Evolutionary conservation across 1,284 basidiomycete genomes (phyloP).

Genomic region (Macrocystidia cucumis): DNA sequence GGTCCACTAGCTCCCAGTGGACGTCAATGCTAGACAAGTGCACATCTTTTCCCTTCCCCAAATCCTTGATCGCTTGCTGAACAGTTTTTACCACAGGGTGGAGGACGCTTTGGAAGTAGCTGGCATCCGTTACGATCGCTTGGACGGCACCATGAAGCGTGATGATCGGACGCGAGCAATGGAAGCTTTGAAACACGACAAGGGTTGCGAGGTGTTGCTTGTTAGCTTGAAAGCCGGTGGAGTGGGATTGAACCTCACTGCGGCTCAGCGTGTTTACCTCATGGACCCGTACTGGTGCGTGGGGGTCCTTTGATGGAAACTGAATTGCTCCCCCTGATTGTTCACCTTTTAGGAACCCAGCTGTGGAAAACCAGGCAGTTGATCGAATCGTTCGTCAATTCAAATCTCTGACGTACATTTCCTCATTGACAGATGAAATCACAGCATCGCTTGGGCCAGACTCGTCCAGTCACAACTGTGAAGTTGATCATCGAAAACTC

Average conservation of each 20-base stretch:
- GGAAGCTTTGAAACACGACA: constrained; percentile 82
- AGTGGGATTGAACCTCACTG: constrained; percentile 90
- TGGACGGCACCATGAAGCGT: constrained; percentile 96
- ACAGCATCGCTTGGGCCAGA: constrained; percentile 91
- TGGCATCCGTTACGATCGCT: constrained; percentile 78
- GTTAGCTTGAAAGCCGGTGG: constrained; percentile 96
- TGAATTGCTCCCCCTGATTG: constrained; percentile 4
- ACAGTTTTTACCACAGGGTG: constrained; percentile 49
- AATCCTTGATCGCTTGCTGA: constrained; percentile 10
- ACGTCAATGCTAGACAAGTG: constrained; percentile 93
- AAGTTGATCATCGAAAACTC: constrained; percentile 91
- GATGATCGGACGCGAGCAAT: constrained; percentile 89
- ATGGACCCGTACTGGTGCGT: constrained; percentile 92
- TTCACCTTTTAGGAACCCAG: constrained; percentile 71
- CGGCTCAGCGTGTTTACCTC: constrained; percentile 88
- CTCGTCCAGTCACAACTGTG: constrained; percentile 82
- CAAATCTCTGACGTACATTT: not conserved
- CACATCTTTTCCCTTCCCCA: constrained; percentile 7
- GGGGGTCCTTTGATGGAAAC: no score
- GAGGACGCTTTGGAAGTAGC: constrained; percentile 84
- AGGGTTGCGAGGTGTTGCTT: constrained; percentile 83
- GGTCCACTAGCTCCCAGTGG: constrained; percentile 76
- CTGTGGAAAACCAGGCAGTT: constrained; percentile 94
- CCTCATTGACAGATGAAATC: not conserved
- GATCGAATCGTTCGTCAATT: constrained; percentile 67